Base-by-base conservation (phyloP, 352 stramenopile species). In the Pseudoperonospora humuli region DNA sequence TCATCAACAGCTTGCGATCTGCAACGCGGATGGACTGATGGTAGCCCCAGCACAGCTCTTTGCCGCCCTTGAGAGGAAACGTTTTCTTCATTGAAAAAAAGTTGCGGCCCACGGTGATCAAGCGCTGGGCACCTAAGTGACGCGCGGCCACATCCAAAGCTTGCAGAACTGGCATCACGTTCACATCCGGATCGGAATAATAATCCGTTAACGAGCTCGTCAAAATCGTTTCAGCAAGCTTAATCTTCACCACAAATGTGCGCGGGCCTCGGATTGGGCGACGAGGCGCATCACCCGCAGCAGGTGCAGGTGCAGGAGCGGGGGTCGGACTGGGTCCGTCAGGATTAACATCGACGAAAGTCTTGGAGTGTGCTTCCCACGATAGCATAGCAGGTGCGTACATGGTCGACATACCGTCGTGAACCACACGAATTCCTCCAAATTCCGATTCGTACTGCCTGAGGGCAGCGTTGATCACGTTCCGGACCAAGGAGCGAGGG, bases 1-100 rank as follows among this genome's bases (percentile, higher is more conserved):
- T 90, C 41, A 87, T 66, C 11, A 84, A 41, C 13, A 90, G 33
- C 31, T 81, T 76, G 0, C 48, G 32, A 33, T 87, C 66, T 0
- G 64, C 65, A 21, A 80, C 39, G 9, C 63, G 71, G 15, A 90
- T 73, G 0, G 60, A 66, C 55, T 90, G 78, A 26, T 86, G 71
- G 35, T 87, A 90, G 2, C 78, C 78, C 66, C 66, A 87, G 40
- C 68, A 84, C 9, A 87, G 36, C 26, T 86, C 70, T 29, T 81
- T 80, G 34, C 78, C 78, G 29, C 71, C 75, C 15, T 72, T 67
- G 0, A 90, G 53, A 3, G 66, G 41, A 19, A 73, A 45, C 0
- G 68, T 77, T 24, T 80, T 77, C 53, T 75, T 75, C 62, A 82
- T 73, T 0, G 61, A 72, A 24, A 86, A 90, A 13, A 90, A 71